Evolutionary conservation across 305 asterid species (phyloP).

Genomic region (Fraxinus albicans): DNA sequence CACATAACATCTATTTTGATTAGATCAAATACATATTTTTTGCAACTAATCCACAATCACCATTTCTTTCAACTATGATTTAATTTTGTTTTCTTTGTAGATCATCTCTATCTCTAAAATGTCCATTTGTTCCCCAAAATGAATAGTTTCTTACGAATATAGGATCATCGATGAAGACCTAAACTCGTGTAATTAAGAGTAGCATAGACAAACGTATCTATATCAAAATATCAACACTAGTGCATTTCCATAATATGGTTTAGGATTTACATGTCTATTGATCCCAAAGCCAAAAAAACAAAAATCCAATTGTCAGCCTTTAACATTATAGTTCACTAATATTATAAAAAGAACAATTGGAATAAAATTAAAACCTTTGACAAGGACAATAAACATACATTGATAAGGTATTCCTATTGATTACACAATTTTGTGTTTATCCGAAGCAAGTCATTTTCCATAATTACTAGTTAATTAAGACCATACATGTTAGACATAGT

Average conservation of each 20-base stretch:
- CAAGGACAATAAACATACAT: neutral
- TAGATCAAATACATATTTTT: no score
- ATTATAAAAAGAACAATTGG: neutral
- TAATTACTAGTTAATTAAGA: no score
- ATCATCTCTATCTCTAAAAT: no score
- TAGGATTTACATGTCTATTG: neutral
- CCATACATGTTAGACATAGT: no score
- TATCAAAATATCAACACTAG: neutral
- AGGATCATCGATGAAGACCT: neutral
- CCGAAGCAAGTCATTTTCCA: neutral
- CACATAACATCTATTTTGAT: no score
- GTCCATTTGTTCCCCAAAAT: neutral
- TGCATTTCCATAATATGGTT: neutral
- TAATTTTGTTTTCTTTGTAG: no score
- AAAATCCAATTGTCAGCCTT: neutral
- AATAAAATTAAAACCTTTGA: neutral
- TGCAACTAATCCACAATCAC: no score
- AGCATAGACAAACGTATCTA: neutral
- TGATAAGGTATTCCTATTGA: neutral
- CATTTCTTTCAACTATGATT: no score
- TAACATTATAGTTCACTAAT: neutral
- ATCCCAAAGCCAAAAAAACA: neutral
- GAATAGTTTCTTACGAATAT: neutral
- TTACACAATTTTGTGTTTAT: neutral
- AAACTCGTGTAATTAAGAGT: neutral